Conservation (phyloP, 306 rosid genomes). For the Cicer judaicum region DNA sequence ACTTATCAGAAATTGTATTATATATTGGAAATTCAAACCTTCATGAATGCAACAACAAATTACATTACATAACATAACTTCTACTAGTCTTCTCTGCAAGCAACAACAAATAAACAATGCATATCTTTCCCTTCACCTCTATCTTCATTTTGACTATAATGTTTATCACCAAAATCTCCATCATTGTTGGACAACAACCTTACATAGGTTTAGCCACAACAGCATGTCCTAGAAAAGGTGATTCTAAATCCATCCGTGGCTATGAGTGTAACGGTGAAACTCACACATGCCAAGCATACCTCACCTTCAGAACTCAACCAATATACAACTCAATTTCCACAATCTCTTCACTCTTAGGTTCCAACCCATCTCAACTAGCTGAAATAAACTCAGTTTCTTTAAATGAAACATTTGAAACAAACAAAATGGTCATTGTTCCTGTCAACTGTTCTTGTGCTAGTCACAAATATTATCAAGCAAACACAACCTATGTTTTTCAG, state of each 20-base stretch:
- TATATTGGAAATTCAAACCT: neutral
- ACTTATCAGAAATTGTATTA: conserved; percentile 44
- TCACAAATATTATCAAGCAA: conserved; percentile 62
- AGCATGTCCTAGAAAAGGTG: conserved; percentile 53
- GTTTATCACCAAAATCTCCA: conserved; percentile 35
- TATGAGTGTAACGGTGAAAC: conserved; percentile 68
- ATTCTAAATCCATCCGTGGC: conserved; percentile 62
- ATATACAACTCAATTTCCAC: conserved; percentile 65
- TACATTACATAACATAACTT: neutral
- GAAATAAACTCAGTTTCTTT: conserved; percentile 58
- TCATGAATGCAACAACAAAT: neutral
- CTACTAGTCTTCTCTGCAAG: conserved; percentile 29
- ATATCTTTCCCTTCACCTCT: conserved; percentile 36
- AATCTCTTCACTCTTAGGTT: conserved; percentile 61
- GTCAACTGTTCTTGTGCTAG: conserved; percentile 75
- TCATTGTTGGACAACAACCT: conserved; percentile 70
- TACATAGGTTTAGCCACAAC: conserved; percentile 61
- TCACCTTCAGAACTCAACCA: conserved; percentile 76
- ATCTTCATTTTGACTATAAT: conserved; percentile 41
- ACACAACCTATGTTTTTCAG: conserved; percentile 55
- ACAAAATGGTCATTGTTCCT: conserved; percentile 72
- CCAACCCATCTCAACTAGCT: conserved; percentile 67
- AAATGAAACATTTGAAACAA: conserved; percentile 53
- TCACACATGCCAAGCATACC: conserved; percentile 73
- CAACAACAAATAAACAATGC: conserved; percentile 56